Evolutionary conservation across 1,139 yeast genomes (phyloP).

Genomic region (Geotrichum australiense): DNA sequence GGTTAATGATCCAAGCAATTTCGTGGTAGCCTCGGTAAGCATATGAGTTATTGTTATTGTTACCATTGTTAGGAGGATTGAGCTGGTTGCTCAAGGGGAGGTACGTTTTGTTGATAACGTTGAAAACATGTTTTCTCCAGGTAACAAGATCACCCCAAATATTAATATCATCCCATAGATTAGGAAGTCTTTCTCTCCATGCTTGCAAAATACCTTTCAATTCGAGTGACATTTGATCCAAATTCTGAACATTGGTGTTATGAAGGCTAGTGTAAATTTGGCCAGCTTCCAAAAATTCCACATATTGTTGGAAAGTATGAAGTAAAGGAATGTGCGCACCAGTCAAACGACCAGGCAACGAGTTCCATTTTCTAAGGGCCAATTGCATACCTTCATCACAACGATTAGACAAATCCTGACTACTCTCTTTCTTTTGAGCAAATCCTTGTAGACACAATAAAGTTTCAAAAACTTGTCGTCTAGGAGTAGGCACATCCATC

Average conservation of each 20-base stretch:
- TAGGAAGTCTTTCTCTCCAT: conserved; percentile 96
- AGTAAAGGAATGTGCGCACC: conserved; percentile 84
- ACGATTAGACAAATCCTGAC: conserved; percentile 67
- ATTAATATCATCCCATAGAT: conserved; percentile 94
- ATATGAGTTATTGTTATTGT: conserved; percentile 74
- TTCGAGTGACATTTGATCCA: conserved; percentile 90
- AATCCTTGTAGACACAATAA: conserved; percentile 88
- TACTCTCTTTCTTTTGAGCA: conserved; percentile 80
- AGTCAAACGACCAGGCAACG: conserved; percentile 70
- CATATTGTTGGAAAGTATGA: conserved; percentile 95
- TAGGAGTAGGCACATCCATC: conserved; percentile 97
- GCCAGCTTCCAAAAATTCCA: conserved; percentile 95
- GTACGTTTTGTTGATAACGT: conserved; percentile 90
- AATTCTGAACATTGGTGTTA: conserved; percentile 83
- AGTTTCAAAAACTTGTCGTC: conserved; percentile 92
- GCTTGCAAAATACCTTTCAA: conserved; percentile 90
- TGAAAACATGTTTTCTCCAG: conserved; percentile 98
- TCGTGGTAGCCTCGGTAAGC: conserved; percentile 98
- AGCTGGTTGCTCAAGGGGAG: conserved; percentile 85
- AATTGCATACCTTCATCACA: conserved; percentile 97
- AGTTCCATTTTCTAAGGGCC: conserved; percentile 89
- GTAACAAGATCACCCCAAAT: conserved; percentile 97
- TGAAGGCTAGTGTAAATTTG: conserved; percentile 87
- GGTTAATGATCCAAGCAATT: conserved; percentile 96
- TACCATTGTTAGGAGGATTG: conserved; percentile 60